Percentiles rank a stretch among this genome's conserved stretches.
phyloP scores from a whole-genome alignment of 257 asterid species.

The Nicotiana noctiflora region DNA sequence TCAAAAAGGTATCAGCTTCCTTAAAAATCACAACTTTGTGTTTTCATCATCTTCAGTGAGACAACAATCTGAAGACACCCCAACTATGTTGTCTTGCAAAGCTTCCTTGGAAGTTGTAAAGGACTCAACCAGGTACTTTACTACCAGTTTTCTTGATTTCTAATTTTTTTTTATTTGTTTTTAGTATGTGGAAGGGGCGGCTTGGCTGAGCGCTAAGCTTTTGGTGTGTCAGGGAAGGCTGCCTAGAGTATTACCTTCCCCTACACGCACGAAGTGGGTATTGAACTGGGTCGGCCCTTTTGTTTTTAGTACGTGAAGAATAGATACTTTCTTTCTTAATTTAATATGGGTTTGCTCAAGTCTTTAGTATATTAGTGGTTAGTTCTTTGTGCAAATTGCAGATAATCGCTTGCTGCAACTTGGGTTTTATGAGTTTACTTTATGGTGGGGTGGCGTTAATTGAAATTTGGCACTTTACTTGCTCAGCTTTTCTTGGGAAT shows the following conservation, averaged over 20 bases:
- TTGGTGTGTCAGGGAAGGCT: too few species aligned
- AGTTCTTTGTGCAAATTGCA: background rate
- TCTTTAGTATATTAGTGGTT: background rate
- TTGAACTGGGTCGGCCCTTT: too few species aligned
- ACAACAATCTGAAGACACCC: background rate
- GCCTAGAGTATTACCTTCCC: too few species aligned
- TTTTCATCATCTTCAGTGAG: background rate
- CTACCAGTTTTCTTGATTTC: background rate
- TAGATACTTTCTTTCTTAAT: background rate
- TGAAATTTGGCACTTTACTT: background rate
- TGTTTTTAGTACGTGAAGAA: background rate
- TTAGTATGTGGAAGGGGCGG: background rate
- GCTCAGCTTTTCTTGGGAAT: background rate
- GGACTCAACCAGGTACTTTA: conserved; percentile 23
- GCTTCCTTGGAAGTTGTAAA: conserved; percentile 38
- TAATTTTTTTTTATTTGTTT: background rate
- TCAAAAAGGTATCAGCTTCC: background rate
- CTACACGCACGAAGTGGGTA: too few species aligned
- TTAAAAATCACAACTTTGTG: background rate
- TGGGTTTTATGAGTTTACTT: background rate
- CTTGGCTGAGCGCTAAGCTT: too few species aligned
- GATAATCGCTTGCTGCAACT: background rate
- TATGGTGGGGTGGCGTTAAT: background rate
- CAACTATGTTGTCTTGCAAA: background rate
- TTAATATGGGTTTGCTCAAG: background rate